These are phyloP conservation scores for Alnus glutinosa DNA, from an alignment of 306 rosid genomes.

Conservation along the genomic window DNA sequence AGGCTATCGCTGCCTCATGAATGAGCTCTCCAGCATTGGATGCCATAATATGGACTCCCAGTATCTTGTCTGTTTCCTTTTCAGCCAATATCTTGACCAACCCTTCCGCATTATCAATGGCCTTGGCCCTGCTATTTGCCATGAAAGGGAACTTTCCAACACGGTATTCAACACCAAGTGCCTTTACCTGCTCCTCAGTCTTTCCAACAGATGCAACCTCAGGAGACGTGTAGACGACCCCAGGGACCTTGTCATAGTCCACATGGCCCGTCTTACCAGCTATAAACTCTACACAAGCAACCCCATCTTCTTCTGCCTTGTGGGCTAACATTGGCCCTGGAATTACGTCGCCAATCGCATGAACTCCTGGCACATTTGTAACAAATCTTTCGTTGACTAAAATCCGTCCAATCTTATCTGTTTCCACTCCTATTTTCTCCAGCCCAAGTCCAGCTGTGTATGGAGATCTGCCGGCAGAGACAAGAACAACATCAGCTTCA, in stretches of 20 bases:
- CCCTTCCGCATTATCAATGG: constrained; percentile 95
- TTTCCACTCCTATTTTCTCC: constrained; percentile 87
- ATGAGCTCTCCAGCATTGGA: constrained; percentile 98
- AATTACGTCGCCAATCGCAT: constrained; percentile 95
- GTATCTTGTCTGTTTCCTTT: constrained; percentile 89
- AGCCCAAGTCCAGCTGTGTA: constrained; percentile 83
- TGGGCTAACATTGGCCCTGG: constrained; percentile 99
- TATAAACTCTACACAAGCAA: constrained; percentile 94
- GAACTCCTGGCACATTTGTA: constrained; percentile 76
- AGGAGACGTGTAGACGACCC: constrained; percentile 91
- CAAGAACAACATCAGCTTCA: constrained; percentile 95
- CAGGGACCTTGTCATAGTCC: constrained; percentile 98
- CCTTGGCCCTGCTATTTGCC: constrained; percentile 99
- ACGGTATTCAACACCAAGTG: constrained; percentile 61
- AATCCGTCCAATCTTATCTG: constrained; percentile 78
- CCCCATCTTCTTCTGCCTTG: constrained; percentile 99
- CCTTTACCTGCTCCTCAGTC: constrained; percentile 98
- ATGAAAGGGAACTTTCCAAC: constrained; percentile 94
- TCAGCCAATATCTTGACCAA: constrained; percentile 90
- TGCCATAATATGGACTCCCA: constrained; percentile 98
- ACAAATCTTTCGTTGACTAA: constrained; percentile 75
- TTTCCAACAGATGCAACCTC: constrained; percentile 96
- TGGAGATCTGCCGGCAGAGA: constrained; percentile 94
- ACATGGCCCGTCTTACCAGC: constrained; percentile 98
- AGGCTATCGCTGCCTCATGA: constrained; percentile 88